Evolutionary conservation across 1,284 basidiomycete genomes (phyloP).

Genomic region (Phellopilus nigrolimitatus): DNA sequence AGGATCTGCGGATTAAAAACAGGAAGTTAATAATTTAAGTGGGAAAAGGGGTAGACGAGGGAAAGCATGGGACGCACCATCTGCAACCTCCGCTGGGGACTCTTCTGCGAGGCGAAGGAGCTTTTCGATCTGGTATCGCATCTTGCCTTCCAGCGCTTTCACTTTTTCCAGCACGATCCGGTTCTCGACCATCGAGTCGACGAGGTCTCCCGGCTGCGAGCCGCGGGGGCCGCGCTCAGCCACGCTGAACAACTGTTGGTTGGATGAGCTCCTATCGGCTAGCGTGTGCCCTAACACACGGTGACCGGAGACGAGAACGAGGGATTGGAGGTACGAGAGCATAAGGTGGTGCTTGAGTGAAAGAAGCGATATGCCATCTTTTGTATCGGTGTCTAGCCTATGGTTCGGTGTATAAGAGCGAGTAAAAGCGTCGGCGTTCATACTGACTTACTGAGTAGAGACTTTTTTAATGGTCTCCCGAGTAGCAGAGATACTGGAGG

Average conservation of each 20-base stretch:
- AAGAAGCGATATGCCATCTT: conserved; percentile 85
- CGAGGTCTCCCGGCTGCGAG: conserved; percentile 53
- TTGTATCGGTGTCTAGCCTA: conserved; percentile 54
- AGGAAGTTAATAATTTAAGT: no score
- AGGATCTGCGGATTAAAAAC: no score
- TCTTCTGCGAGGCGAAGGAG: conserved; percentile 70
- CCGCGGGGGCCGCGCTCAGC: conserved; percentile 52
- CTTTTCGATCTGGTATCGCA: conserved; percentile 96
- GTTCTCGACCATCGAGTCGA: conserved; percentile 70
- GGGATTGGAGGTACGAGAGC: conserved; percentile 84
- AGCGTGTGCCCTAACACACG: conserved; percentile 63
- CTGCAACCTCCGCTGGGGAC: conserved; percentile 45
- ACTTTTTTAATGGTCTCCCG: conserved; percentile 51
- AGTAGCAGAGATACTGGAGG: conserved; percentile 55
- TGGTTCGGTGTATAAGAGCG: not conserved
- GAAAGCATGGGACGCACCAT: conserved; percentile 30
- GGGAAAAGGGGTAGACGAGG: conserved; percentile 3
- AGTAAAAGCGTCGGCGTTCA: not conserved
- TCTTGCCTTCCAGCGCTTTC: conserved; percentile 75
- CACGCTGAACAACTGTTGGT: conserved; percentile 43
- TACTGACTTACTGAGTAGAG: conserved; percentile 45
- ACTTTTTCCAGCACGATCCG: conserved; percentile 77
- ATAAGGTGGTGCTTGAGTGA: conserved; percentile 85
- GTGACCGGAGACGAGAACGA: conserved; percentile 72
- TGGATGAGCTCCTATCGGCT: conserved; percentile 42